These are phyloP conservation scores for Gossypium lobatum DNA, from an alignment of 441 rosid species.

Conservation along the genomic window DNA sequence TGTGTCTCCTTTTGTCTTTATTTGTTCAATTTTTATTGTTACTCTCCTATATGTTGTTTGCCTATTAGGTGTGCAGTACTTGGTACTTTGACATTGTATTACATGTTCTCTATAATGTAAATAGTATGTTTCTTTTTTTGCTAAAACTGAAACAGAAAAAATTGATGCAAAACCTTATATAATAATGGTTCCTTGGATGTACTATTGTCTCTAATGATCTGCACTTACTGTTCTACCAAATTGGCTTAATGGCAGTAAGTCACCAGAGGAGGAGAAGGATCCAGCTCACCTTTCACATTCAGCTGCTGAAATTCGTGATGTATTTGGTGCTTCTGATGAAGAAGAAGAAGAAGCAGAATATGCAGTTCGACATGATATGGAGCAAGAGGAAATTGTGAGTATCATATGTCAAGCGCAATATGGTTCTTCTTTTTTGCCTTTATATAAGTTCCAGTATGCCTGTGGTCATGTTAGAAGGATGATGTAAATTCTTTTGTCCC, in stretches of 20 bases:
- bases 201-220: slow-evolving; percentile 11
- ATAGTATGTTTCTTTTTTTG: background rate
- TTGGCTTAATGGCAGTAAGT: slow-evolving; percentile 34
- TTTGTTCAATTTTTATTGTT: background rate
- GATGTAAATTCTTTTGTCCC: slow-evolving; percentile 13
- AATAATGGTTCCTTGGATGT: background rate
- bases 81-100: background rate
- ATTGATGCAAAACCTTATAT: background rate
- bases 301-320: slow-evolving; percentile 90
- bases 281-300: slow-evolving; percentile 47
- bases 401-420: slow-evolving; percentile 13
- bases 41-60: background rate
- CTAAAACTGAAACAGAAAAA: background rate
- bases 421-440: slow-evolving; percentile 10
- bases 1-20: background rate
- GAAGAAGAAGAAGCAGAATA: slow-evolving; percentile 69
- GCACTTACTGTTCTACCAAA: slow-evolving; percentile 13
- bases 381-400: slow-evolving; percentile 62
- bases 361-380: slow-evolving; percentile 58
- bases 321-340: slow-evolving; percentile 95
- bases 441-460: slow-evolving; percentile 3
- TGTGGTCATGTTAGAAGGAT: slow-evolving; percentile 7
- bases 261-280: slow-evolving; percentile 71
- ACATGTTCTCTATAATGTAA: background rate
- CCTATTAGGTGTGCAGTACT: background rate